Base-by-base conservation (phyloP, 2,329 filamentous ascomycete genomes). In the Magnaporthales sp. region DNA sequence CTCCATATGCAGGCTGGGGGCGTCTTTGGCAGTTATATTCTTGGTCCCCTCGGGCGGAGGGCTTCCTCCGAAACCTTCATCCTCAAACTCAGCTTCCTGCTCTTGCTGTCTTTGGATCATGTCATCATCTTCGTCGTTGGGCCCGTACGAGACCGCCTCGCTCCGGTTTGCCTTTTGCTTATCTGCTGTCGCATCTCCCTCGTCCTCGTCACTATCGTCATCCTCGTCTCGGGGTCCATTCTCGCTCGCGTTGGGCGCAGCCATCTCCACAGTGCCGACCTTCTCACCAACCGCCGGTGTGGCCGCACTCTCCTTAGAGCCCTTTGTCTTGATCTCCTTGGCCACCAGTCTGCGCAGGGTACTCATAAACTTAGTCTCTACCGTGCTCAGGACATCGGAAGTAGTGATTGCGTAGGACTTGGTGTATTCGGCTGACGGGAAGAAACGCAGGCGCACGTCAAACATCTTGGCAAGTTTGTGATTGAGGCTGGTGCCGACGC, bases 101-200 rank as follows among this genome's bases (percentile, higher is more conserved):
- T 86, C 84, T 73, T 89, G 84, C 67, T 85, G 83, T 65, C 81
- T 80, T 72, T 90, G 88, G 66, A 96, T 87, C 46, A 85, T 88
- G 70, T 92, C 86, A 73, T 98, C 95, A 4, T 94, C 94, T 5
- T 97, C 93, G 74, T 98, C 95, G 62, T 96, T 96, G 38, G 89
- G 91, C 54, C 92, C 94, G 71, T 97, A 98, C 15, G 92, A 95
- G 2, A 94, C 89, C 31, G 90, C 91, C 77, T 97, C 91, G 65
- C 85, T 82, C 56, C 91, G 89, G 75, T 96, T 95, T 62, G 88
- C 86, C 72, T 85, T 87, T 73, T 88, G 84, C 79, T 92, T 96
- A 71, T 86, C 87, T 69, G 84, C 87, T 4, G 88, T 93, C 64
- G 86, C 92, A 74, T 96, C 91, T 67, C 88, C 89, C 66, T 95